Evolutionary conservation across 148 eudicot genomes (phyloP), one percentile per base, ranked within the genome.

Genomic region (Pouteria glomerata): DNA sequence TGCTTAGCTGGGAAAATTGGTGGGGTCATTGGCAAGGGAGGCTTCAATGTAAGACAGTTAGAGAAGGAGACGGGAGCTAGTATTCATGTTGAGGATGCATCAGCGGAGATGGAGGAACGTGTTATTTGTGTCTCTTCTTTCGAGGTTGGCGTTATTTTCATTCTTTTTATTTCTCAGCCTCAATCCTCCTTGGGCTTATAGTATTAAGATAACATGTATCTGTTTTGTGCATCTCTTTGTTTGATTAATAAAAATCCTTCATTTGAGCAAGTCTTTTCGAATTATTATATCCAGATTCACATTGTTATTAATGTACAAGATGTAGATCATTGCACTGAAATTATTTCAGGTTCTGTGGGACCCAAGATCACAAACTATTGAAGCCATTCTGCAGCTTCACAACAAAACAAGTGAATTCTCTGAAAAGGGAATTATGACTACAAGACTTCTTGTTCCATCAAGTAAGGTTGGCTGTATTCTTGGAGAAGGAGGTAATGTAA

Each of bases 21-120:
- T n/a, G 85, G 87, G 18, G 91, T 91, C 57, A 89, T 91, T 80
- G 97, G 97, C 41, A 89, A 82, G 76, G 92, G 90, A 75, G 97
- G 94, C 63, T 64, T 52, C 60, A 85, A 80, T 60, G 86, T 85
- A 39, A 82, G 77, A 77, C 90, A 85, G 79, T 66, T 91, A 30
- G 79, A 91, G 79, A 85, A 81, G 63, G 97, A 87, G 47, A 89
- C 92, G 52, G 85, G 96, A 80, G 77, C 92, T 50, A 83, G 82
- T 72, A 82, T 90, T 76, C 86, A 80, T 69, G 90, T 85, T 53
- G 90, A 85, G 66, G 86, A 85, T 70, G 80, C 78, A 13, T 65
- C 89, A 15, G 58, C 71, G 39, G 88, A 71, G 57, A 74, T 86
- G 14, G 92, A 88, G 47, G 92, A 90, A 50, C 88, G 89, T 74